Percentiles rank a stretch among this genome's conserved stretches.
These are phyloP conservation scores for Dioszegia aurantiaca DNA, from an alignment of 768 basidiomycete species.

Conservation along the genomic window DNA sequence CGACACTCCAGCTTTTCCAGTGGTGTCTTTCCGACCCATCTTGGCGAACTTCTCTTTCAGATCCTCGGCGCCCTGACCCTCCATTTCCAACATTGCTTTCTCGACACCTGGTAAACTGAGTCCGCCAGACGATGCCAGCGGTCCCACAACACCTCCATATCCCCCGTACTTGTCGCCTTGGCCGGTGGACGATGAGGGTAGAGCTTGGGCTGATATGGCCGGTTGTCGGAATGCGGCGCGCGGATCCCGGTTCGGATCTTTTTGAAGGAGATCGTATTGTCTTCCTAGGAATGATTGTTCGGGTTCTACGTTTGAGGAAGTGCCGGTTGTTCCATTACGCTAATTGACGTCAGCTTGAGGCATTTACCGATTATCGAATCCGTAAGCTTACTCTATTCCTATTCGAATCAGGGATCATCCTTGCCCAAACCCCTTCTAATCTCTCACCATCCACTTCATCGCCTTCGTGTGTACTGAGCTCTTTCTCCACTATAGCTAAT, in stretches of 20 bases:
- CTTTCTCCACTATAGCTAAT: conserved; percentile 35
- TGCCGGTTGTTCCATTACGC: conserved; percentile 54
- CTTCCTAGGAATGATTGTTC: conserved; percentile 88
- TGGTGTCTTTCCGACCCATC: conserved; percentile 34
- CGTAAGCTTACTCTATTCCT: conserved; percentile 63
- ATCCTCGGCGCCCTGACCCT: conserved; percentile 54
- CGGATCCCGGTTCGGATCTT: conserved; percentile 85
- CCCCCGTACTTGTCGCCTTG: conserved; percentile 10
- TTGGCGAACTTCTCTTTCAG: conserved; percentile 46
- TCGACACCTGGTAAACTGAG: conserved; percentile 85
- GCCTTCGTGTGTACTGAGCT: conserved; percentile 54
- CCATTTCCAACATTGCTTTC: conserved; percentile 83
- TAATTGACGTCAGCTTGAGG: conserved; percentile 1
- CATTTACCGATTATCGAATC: neutral
- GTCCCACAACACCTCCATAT: conserved; percentile 75
- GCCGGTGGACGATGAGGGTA: neutral
- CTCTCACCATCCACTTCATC: conserved; percentile 73
- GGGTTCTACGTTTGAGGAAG: conserved; percentile 69
- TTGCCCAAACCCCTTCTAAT: conserved; percentile 66
- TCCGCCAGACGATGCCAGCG: conserved; percentile 79
- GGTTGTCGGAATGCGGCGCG: conserved; percentile 75
- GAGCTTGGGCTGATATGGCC: conserved; percentile 3
- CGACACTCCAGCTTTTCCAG: conserved; percentile 26
- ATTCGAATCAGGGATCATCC: conserved; percentile 68
- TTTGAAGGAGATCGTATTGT: conserved; percentile 86